These are phyloP conservation scores for Leccinum huronense DNA, from an alignment of 1,284 basidiomycete genomes.

Conservation along the genomic window DNA sequence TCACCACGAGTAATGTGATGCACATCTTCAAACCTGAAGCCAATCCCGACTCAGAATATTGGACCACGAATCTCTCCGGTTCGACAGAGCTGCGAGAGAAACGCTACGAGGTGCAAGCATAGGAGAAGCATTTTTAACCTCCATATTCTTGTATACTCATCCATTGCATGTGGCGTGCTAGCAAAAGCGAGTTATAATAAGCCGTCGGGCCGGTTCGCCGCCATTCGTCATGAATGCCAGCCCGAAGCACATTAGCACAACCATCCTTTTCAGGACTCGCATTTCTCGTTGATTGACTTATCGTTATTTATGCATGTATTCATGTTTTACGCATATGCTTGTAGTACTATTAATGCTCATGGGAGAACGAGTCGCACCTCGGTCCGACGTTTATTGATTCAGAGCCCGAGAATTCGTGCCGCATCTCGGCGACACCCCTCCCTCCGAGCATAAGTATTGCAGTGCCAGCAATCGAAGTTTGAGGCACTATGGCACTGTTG, in stretches of 20 bases:
- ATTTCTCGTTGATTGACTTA: not conserved
- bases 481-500: no score
- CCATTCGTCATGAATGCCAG: not conserved
- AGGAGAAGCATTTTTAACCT: not conserved
- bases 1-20: not conserved
- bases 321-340: no score
- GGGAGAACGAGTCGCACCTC: not conserved
- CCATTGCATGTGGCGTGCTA: not conserved
- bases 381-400: not conserved
- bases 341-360: not conserved
- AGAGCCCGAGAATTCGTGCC: no score
- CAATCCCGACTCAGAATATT: not conserved
- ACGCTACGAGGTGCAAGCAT: not conserved
- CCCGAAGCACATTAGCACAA: not conserved
- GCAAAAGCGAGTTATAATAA: not conserved
- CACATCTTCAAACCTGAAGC: conserved; percentile 5
- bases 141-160: not conserved
- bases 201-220: not conserved
- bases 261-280: no score
- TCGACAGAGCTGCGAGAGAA: not conserved
- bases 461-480: no score
- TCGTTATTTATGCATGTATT: not conserved
- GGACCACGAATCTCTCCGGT: not conserved
- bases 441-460: not conserved
- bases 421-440: no score